phyloP scores from a whole-genome alignment of 306 rosid genomes.

The Citrullus amarus region DNA sequence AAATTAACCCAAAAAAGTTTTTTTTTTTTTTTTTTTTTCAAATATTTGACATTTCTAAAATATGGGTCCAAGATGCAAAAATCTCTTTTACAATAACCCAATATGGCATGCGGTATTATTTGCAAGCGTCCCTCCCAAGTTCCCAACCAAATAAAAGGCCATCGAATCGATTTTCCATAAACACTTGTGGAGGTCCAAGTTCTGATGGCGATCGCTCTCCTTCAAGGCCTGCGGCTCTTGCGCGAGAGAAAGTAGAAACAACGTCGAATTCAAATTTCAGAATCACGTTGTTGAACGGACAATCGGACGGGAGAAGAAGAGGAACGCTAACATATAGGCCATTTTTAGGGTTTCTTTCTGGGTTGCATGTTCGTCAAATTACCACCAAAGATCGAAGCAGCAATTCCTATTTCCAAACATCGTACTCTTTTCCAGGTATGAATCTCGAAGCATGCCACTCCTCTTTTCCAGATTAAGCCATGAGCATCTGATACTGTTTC shows the following conservation, averaged over 20 bases:
- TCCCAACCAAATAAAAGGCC: neutral
- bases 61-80: too few species aligned
- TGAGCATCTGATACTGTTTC: neutral
- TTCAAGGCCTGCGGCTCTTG: neutral
- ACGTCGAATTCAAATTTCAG: neutral
- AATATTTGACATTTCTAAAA: too few species aligned
- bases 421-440: slow-evolving; percentile 7
- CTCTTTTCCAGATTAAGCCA: neutral
- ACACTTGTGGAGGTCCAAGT: neutral
- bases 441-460: neutral
- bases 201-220: neutral
- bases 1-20: too few species aligned
- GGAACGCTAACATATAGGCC: neutral
- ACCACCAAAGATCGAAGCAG: neutral
- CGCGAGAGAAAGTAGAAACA: neutral
- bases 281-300: neutral
- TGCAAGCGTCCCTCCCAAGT: too few species aligned
- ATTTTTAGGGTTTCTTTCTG: neutral
- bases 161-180: neutral
- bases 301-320: neutral
- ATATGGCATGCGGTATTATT: too few species aligned
- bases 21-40: too few species aligned
- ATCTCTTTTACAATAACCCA: too few species aligned
- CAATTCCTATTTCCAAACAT: neutral
- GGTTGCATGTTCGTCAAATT: neutral